Evolutionary conservation across 805 yeast species (phyloP).

Genomic region (Candida argentea): DNA sequence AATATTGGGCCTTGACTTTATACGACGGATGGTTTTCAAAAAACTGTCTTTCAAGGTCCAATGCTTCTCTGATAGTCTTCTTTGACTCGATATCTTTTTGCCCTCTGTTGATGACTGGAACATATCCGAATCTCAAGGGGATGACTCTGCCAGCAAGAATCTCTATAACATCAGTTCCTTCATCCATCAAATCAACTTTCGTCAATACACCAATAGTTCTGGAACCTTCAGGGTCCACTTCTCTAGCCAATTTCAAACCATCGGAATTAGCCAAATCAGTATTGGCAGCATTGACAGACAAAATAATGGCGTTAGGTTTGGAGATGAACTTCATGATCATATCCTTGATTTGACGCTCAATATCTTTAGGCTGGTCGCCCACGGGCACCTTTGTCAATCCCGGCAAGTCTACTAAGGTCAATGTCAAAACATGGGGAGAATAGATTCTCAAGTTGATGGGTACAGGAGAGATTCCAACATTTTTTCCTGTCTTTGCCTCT

Average conservation of each 20-base stretch:
- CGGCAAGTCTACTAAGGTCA: slow-evolving; percentile 92
- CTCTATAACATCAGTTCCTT: slow-evolving; percentile 95
- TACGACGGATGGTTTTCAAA: slow-evolving; percentile 89
- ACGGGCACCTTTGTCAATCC: slow-evolving; percentile 98
- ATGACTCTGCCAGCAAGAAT: slow-evolving; percentile 92
- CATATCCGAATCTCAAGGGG: slow-evolving; percentile 90
- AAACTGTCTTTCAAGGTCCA: slow-evolving; percentile 66
- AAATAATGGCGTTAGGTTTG: slow-evolving; percentile 88
- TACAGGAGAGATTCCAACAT: slow-evolving; percentile 80
- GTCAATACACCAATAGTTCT: slow-evolving; percentile 96
- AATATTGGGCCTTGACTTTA: slow-evolving; percentile 85
- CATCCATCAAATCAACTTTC: slow-evolving; percentile 94
- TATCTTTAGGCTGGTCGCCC: slow-evolving; percentile 97
- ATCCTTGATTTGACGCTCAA: slow-evolving; percentile 87
- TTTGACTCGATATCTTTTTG: slow-evolving; percentile 88
- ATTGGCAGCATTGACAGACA: slow-evolving; percentile 80
- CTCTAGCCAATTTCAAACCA: slow-evolving; percentile 91
- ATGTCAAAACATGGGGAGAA: slow-evolving; percentile 88
- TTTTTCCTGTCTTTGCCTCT: slow-evolving; percentile 69
- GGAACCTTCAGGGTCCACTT: slow-evolving; percentile 93
- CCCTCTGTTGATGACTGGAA: slow-evolving; percentile 79
- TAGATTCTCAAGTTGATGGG: slow-evolving; percentile 90
- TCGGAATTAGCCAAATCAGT: slow-evolving; percentile 96
- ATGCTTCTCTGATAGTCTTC: slow-evolving; percentile 82
- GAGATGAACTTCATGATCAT: slow-evolving; percentile 89